Base-by-base conservation (phyloP, 2,329 filamentous ascomycete genomes). In the Phialophora macrospora region DNA sequence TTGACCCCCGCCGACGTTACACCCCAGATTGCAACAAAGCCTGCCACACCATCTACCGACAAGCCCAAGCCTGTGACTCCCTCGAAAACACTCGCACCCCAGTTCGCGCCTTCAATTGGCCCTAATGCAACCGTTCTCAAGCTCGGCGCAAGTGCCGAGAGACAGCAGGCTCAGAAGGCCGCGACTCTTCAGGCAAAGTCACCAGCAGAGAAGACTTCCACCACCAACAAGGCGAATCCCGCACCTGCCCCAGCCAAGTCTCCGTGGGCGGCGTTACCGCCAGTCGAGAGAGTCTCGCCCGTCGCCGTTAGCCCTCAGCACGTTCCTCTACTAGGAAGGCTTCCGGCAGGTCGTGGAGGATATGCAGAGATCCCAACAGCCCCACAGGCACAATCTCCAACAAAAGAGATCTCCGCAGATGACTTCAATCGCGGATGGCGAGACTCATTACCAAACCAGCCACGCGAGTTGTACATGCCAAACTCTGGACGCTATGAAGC, bases 401-500 rank as follows among this genome's bases (percentile, higher is more conserved):
- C 90, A 0, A 92, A 92, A 74, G 93, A 98, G 75, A 96, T 97
- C 69, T 92, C 93, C 5, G 91, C 93, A 0, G 95, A 98, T 76
- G 94, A 97, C 71, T 98, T 97, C 74, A 96, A 90, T 75, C 86
- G 95, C 68, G 87, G 89, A 38, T 96, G 91, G 89, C 86, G 90
- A 73, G 92, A 97, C 68, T 85, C 88, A 4, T 82, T 84, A 41
- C 75, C 81, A 0, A 82, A 85, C 63, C 82, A 84, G 11, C 88
- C 87, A 68, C 84, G 91, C 63, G 93, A 98, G 76, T 82, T 98
- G 0, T 98, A 88, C 80, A 97, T 98, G 76, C 96, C 94, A n/a
- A 90, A 96, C 62, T 97, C 92, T 61, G 94, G 94, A 20, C 89
- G 92, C 58, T 96, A 97, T 72, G 94, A 98, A 75, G 93, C 93